Evolutionary conservation across 805 yeast species (phyloP).

Genomic region (Jamesozyma piceae): DNA sequence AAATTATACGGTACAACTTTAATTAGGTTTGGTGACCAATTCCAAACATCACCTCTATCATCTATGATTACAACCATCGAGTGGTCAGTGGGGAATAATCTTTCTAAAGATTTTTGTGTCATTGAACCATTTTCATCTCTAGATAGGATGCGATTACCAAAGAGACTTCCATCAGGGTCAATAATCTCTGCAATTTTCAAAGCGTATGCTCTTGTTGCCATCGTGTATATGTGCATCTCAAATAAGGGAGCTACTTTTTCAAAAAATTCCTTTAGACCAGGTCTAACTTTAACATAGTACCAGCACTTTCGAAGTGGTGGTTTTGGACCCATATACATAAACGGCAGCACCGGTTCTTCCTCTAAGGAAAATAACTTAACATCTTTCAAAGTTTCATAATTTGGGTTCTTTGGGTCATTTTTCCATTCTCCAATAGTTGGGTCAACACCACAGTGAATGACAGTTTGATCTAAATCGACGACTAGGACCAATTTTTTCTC

Average conservation of each 20-base stretch:
- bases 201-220: conserved; percentile 96
- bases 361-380: conserved; percentile 68
- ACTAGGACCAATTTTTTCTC: conserved; percentile 75
- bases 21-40: conserved; percentile 85
- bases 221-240: conserved; percentile 91
- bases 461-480: conserved; percentile 95
- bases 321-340: conserved; percentile 49
- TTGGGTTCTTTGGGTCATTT: conserved; percentile 74
- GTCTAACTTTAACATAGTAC: conserved; percentile 89
- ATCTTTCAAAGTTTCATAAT: conserved; percentile 74
- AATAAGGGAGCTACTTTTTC: conserved; percentile 52
- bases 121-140: conserved; percentile 92
- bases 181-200: conserved; percentile 79
- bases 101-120: conserved; percentile 76
- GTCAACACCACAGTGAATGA: conserved; percentile 95
- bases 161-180: conserved; percentile 78
- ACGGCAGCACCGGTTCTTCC: conserved; percentile 57
- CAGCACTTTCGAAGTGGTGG: conserved; percentile 58
- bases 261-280: conserved; percentile 72
- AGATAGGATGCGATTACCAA: conserved; percentile 85
- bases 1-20: conserved; percentile 94
- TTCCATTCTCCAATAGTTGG: conserved; percentile 97
- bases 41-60: conserved; percentile 98
- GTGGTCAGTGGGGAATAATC: conserved; percentile 91
- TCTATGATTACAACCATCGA: conserved; percentile 94